Evolutionary conservation across 208 protist species (phyloP), one percentile per base, ranked within the genome.

Genomic region (Trypanosoma vivax): DNA sequence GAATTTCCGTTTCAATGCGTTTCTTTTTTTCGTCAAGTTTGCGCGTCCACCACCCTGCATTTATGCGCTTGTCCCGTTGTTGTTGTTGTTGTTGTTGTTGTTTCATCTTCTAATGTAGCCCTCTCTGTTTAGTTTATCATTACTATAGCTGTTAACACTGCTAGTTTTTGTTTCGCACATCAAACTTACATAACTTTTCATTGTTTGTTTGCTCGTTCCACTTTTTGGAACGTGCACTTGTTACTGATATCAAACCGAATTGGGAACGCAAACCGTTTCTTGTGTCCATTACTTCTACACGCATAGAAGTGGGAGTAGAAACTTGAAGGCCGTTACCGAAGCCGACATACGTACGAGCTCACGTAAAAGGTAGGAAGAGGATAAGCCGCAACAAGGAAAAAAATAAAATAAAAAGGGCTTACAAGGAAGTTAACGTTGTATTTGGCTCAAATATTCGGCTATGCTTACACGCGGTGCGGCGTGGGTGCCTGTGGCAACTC

Each of bases 381-480:
- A 3, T 16, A 16, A 49, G 23, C 4, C 25, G 16, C 13, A n/a
- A 21, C 2, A 5, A 43, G 1, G 39, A 43, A 18, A 43, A 21
- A 43, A 14, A 14, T 21, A n/a, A 27, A 27, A 21, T n/a, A n/a
- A n/a, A n/a, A n/a, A 7, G 33, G 33, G 33, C 33, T 7, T 7
- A 7, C 13, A 7, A n/a, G 33, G 10, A n/a, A n/a, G 33, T 37
- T 13, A 13, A n/a, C 13, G 33, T 37, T 37, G 33, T 37, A 37
- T 24, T 24, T 24, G 23, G 39, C 23, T 9, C 9, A 7, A 9
- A 21, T 6, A 7, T 21, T 21, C 37, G 14, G 21, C 10, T 21
- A 88, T 91, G 79, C 52, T 91, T 19, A 40, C 55, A 37, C 56
- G 77, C 5, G 76, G 83, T 23, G 28, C 73, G 5, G 43, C 74